A percentile compares a stretch with the other conserved stretches of the same genome.
These are phyloP conservation scores for Anisodus acutangulus DNA, from an alignment of 257 asterid species.

Conservation along the genomic window DNA sequence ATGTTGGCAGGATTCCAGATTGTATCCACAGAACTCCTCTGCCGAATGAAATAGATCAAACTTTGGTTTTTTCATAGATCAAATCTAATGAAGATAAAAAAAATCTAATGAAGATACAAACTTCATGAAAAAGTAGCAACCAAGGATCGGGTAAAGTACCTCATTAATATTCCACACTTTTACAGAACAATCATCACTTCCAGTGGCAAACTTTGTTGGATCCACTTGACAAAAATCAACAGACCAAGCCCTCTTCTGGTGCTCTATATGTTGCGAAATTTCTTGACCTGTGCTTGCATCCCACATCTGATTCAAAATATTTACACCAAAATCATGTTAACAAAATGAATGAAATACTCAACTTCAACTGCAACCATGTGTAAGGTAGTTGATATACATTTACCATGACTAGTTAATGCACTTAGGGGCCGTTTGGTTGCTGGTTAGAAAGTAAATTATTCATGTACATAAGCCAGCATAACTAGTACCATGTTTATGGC, in stretches of 20 bases:
- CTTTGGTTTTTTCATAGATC: neutral
- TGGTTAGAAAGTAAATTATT: too few species aligned
- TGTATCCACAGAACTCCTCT: conserved; percentile 45
- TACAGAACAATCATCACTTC: conserved; percentile 66
- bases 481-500: too few species aligned
- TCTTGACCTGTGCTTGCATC: conserved; percentile 55
- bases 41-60: conserved; percentile 28
- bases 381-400: conserved; percentile 9
- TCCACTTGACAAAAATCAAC: conserved; percentile 65
- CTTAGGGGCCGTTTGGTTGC: neutral
- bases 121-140: neutral
- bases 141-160: conserved; percentile 40
- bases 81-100: neutral
- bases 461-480: too few species aligned
- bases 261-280: conserved; percentile 42
- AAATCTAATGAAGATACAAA: neutral
- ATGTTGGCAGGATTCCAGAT: conserved; percentile 52
- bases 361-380: neutral
- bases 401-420: neutral
- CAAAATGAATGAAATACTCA: neutral
- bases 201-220: conserved; percentile 64
- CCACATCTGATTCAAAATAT: conserved; percentile 49
- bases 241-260: conserved; percentile 61
- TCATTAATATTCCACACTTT: conserved; percentile 65
- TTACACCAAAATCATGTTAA: neutral